phyloP scores from a whole-genome alignment of 768 basidiomycete genomes.

The Calocybe indica region DNA sequence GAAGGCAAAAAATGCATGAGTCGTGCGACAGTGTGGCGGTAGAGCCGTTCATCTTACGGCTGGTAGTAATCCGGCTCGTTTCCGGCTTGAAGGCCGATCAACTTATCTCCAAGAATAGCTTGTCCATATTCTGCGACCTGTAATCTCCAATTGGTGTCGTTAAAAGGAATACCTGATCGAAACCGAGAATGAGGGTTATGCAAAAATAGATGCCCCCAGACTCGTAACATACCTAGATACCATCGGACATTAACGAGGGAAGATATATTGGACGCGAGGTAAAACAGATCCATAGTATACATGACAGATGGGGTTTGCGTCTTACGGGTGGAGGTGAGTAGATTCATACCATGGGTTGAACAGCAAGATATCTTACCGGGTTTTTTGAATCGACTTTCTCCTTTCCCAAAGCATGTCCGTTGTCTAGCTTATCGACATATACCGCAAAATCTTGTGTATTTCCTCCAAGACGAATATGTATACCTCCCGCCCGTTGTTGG shows the following conservation, averaged over 20 bases:
- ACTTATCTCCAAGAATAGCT: constrained; percentile 53
- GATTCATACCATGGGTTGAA: neutral
- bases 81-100: constrained; percentile 66
- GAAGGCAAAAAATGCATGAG: neutral
- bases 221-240: constrained; percentile 42
- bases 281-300: constrained; percentile 61
- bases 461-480: constrained; percentile 58
- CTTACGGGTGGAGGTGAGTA: constrained; percentile 10
- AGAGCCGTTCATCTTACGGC: constrained; percentile 13
- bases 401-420: constrained; percentile 39
- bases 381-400: constrained; percentile 20
- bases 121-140: constrained; percentile 54
- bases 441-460: constrained; percentile 57
- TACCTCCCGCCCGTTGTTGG: constrained; percentile 45
- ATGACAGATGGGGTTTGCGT: constrained; percentile 65
- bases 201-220: neutral
- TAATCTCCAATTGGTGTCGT: constrained; percentile 52
- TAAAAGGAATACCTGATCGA: constrained; percentile 50
- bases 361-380: constrained; percentile 19
- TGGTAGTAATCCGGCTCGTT: constrained; percentile 79
- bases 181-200: neutral
- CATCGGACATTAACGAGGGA: constrained; percentile 54
- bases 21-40: constrained; percentile 1
- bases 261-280: constrained; percentile 57
- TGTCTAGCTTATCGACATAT: constrained; percentile 31